Percentiles rank a stretch among this genome's conserved stretches.
phyloP scores from a whole-genome alignment of 2,329 filamentous ascomycete genomes.

The Apiospora marii region DNA sequence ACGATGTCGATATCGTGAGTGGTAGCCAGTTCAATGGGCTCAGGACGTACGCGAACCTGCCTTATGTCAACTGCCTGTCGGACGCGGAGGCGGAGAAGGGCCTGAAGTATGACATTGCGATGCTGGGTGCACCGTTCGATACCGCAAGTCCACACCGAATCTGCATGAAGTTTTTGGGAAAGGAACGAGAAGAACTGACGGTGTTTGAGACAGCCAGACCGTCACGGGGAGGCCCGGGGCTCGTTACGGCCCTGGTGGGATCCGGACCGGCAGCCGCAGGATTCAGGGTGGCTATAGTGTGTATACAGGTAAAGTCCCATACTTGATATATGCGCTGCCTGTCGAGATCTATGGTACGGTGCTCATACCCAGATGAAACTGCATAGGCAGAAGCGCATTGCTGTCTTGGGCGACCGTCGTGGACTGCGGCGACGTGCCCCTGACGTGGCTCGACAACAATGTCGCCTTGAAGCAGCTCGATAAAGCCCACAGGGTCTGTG shows the following conservation, averaged over 20 bases:
- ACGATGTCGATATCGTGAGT: slow-evolving; percentile 49
- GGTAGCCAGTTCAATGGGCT: slow-evolving; percentile 62
- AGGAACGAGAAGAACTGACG: not conserved
- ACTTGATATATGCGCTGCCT: not conserved
- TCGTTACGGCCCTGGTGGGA: slow-evolving; percentile 45
- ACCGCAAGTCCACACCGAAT: slow-evolving; percentile 43
- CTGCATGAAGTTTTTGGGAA: not conserved
- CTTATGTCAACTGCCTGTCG: slow-evolving; percentile 67
- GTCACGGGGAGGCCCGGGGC: slow-evolving; percentile 46
- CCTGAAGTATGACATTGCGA: slow-evolving; percentile 63
- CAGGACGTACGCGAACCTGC: slow-evolving; percentile 68
- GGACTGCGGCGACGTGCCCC: slow-evolving; percentile 81
- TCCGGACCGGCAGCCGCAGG: slow-evolving; percentile 43
- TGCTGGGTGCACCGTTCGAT: slow-evolving; percentile 60
- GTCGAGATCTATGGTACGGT: not conserved
- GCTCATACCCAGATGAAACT: slow-evolving; percentile 29
- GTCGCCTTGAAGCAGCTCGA: slow-evolving; percentile 78
- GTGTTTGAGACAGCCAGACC: slow-evolving; percentile 30
- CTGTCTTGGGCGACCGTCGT: slow-evolving; percentile 76
- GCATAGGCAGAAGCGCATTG: slow-evolving; percentile 66
- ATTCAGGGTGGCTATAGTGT: slow-evolving; percentile 48
- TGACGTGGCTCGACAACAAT: slow-evolving; percentile 80
- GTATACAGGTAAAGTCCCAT: slow-evolving; percentile 51
- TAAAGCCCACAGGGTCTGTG: slow-evolving; percentile 63
- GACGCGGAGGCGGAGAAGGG: slow-evolving; percentile 52